phyloP scores from a whole-genome alignment of 2,329 filamentous ascomycete genomes.

The Diplodia scrobiculata region DNA sequence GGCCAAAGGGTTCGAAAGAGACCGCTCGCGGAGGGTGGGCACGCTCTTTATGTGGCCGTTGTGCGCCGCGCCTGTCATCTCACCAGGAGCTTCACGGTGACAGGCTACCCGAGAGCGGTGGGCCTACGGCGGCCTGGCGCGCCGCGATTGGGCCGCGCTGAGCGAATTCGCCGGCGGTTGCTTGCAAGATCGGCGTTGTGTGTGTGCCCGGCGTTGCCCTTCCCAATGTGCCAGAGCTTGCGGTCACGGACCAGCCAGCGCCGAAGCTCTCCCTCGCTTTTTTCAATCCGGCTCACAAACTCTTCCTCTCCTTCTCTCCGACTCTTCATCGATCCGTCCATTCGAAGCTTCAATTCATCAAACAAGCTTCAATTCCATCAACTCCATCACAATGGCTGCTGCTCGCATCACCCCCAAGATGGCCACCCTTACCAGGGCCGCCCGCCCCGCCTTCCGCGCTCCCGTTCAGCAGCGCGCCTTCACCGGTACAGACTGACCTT shows the following conservation, averaged over 20 bases:
- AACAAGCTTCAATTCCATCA: constrained; percentile 34
- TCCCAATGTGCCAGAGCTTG: constrained; percentile 23
- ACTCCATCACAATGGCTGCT: constrained; percentile 72
- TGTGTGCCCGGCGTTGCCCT: constrained; percentile 23
- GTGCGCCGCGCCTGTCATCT: constrained; percentile 22
- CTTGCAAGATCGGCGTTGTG: constrained; percentile 22
- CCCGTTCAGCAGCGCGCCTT: constrained; percentile 74
- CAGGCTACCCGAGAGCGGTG: constrained; percentile 18
- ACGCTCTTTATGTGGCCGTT: constrained; percentile 21
- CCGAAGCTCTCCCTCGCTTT: constrained; percentile 29
- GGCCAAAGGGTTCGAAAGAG: constrained; percentile 12
- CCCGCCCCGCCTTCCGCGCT: constrained; percentile 71
- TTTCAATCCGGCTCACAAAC: constrained; percentile 25
- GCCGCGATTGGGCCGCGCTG: constrained; percentile 27
- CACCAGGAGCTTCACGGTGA: constrained; percentile 9
- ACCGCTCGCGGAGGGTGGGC: constrained; percentile 3
- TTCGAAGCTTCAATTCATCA: constrained; percentile 29
- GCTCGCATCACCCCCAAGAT: constrained; percentile 75
- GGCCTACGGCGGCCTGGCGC: constrained; percentile 18
- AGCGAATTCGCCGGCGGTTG: constrained; percentile 22
- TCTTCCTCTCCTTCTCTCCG: constrained; percentile 26
- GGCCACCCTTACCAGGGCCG: constrained; percentile 76
- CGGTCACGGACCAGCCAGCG: constrained; percentile 27
- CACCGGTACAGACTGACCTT: constrained; percentile 59
- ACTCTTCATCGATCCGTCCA: constrained; percentile 28